Evolutionary conservation across 176 grass and related monocot species (phyloP).

Genomic region (Phragmites australis): DNA sequence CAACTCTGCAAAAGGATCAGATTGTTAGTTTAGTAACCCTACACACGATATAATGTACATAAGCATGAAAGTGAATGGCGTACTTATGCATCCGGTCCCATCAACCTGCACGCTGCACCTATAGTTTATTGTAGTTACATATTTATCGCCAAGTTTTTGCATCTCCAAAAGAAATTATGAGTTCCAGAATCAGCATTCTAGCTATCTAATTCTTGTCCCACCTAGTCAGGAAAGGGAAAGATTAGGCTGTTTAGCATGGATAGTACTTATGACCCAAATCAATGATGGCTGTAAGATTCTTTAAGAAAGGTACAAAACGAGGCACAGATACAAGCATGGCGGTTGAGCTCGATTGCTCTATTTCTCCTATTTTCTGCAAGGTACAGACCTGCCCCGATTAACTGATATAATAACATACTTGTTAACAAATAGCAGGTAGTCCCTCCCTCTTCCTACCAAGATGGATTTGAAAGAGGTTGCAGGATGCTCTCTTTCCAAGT

Average conservation of each 20-base stretch:
- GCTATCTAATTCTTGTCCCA: background rate
- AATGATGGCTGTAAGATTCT: background rate
- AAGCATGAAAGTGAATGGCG: background rate
- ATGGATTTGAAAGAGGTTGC: constrained; percentile 12
- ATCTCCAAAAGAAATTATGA: background rate
- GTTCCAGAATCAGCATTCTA: background rate
- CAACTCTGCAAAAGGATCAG: background rate
- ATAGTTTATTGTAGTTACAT: background rate
- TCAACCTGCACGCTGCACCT: background rate
- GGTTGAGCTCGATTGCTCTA: background rate
- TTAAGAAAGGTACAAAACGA: background rate
- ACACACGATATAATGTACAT: background rate
- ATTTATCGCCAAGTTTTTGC: constrained; percentile 2
- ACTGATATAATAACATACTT: background rate
- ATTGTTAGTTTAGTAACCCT: background rate
- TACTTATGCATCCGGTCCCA: background rate
- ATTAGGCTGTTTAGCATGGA: background rate
- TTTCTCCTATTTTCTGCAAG: background rate
- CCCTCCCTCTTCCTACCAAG: background rate
- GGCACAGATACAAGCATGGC: background rate
- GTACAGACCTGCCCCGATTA: background rate
- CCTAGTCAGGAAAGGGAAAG: background rate
- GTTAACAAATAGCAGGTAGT: background rate
- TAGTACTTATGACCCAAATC: background rate
- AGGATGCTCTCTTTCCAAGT: background rate